Evolutionary conservation across 805 yeast genomes (phyloP).

Genomic region (Metschnikowia peoriensis): DNA sequence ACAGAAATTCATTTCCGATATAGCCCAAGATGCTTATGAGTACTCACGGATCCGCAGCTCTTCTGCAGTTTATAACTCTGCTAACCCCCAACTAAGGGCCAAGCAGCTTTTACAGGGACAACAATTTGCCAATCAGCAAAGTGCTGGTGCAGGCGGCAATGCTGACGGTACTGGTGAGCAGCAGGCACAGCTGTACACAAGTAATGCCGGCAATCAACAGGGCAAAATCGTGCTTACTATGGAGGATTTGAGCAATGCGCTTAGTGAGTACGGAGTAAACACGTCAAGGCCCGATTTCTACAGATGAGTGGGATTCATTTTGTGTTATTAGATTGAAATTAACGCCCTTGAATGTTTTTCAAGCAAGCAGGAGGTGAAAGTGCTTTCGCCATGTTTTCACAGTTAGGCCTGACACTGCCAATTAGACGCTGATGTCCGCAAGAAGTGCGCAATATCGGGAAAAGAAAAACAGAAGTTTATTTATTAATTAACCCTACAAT

Average conservation of each 20-base stretch:
- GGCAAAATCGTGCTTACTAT: conserved; percentile 86
- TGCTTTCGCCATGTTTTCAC: no score
- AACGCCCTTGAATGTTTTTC: no score
- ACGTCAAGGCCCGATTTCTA: conserved; percentile 92
- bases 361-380: background rate
- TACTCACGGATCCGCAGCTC: conserved; percentile 89
- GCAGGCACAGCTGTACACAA: conserved; percentile 27
- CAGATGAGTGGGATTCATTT: conserved; percentile 42
- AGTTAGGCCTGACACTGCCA: no score
- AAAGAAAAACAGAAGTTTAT: no score
- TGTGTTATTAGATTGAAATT: no score
- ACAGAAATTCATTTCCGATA: conserved; percentile 89
- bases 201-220: conserved; percentile 52
- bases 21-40: conserved; percentile 96
- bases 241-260: conserved; percentile 90
- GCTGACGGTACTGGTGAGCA: conserved; percentile 34
- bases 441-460: no score
- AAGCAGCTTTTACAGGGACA: conserved; percentile 71
- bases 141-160: conserved; percentile 22
- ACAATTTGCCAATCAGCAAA: conserved; percentile 45
- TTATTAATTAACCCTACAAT: no score
- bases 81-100: conserved; percentile 84
- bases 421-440: no score
- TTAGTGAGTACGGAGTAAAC: conserved; percentile 89
- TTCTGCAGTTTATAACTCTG: conserved; percentile 78